phyloP scores from a whole-genome alignment of 805 yeast species.

The Metschnikowia arizonensis region DNA sequence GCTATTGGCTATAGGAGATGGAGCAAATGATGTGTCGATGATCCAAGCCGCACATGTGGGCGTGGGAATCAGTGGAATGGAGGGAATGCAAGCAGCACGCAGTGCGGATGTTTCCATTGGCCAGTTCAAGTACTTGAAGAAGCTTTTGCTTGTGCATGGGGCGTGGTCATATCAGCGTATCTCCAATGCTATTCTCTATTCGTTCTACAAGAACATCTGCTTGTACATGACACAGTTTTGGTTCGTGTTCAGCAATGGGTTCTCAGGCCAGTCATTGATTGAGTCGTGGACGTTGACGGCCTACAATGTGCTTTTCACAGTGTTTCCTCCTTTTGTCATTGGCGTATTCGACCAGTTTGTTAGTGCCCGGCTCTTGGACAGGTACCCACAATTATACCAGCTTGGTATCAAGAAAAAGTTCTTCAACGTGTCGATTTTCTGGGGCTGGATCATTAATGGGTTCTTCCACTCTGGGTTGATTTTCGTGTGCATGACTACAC shows the following conservation, averaged over 20 bases:
- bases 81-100: conserved; percentile 99
- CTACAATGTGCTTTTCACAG: conserved; percentile 92
- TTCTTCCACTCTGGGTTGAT: conserved; percentile 88
- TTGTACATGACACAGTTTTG: conserved; percentile 97
- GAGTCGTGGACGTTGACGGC: conserved; percentile 98
- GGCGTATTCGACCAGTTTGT: conserved; percentile 98
- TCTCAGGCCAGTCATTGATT: conserved; percentile 90
- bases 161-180: conserved; percentile 97
- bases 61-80: conserved; percentile 98
- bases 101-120: conserved; percentile 97
- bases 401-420: conserved; percentile 86
- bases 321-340: conserved; percentile 89
- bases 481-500: conserved; percentile 65
- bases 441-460: conserved; percentile 97
- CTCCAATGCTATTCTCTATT: conserved; percentile 86
- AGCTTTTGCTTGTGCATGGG: conserved; percentile 88
- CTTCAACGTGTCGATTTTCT: conserved; percentile 85
- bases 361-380: conserved; percentile 79
- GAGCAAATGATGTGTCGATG: conserved; percentile 99
- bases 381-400: conserved; percentile 89
- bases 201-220: conserved; percentile 93
- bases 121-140: conserved; percentile 82
- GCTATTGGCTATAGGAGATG: conserved; percentile 93
- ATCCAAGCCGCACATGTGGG: conserved; percentile 99
- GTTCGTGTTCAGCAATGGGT: conserved; percentile 90